Base-by-base conservation (phyloP, 495 filamentous ascomycete species). In the Neurospora sp. region DNA sequence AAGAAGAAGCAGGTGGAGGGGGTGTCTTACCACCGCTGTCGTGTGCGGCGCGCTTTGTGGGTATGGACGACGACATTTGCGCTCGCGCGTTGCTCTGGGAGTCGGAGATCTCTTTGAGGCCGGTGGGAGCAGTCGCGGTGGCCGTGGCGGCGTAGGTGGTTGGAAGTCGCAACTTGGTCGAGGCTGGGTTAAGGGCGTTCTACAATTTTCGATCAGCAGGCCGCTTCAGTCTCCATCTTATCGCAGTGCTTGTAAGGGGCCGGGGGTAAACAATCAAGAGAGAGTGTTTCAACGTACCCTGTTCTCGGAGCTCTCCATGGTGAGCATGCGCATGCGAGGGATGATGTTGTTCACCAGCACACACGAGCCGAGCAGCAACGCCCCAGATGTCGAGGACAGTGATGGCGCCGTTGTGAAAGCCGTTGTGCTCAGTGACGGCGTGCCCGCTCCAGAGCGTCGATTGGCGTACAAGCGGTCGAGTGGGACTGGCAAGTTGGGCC, bases 71-170 rank as follows among this genome's bases (percentile, higher is more conserved):
- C 72, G 85, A 81, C 40, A 85, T 79, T 37, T 85, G 85, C 16
- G 88, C 86, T 73, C 92, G 89, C 72, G 88, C 84, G 82, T 96
- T 96, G 74, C 84, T 89, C 71, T 89, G 85, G 4, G 92, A 92
- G 4, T 89, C 85, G 71, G 88, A 81, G 68, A 83, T 82, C 74
- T 85, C 83, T 68, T 82, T 76, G 27, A 85, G 78, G 16, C 76
- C 79, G 61, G 41, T 73, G 18, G 42, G 38, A 10, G 74, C 8
- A 18, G 72, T 53, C 40, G 37, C 61, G 31, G 41, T 10, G 20
- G 72, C 59, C 35, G 70, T 41, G 41, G 77, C 40, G 71, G 59
- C 38, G 42, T 65, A 18, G 53, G 27, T 65, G 53, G 53, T 65
- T 65, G 53, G 53, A 65, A 69, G 31, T 39, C 40, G 37, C 37